Conservation (phyloP, 768 basidiomycete genomes). For the Calocera viscosa region DNA sequence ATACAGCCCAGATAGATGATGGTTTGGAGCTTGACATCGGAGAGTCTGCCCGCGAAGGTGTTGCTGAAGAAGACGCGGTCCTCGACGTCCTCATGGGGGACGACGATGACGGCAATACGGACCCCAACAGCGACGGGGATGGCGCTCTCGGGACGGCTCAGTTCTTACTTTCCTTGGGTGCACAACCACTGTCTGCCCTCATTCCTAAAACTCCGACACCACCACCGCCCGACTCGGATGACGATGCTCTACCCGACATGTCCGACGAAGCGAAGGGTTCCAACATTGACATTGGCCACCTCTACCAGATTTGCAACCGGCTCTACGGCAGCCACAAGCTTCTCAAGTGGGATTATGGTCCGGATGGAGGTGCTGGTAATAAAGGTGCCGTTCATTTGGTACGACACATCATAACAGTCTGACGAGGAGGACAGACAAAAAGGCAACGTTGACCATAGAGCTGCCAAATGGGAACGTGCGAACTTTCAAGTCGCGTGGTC, state of each 20-base stretch:
- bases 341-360: neutral
- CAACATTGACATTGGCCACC: constrained; percentile 7
- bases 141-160: constrained; percentile 34
- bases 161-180: constrained; percentile 44
- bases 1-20: no score
- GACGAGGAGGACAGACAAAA: constrained; percentile 17
- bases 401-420: constrained; percentile 8
- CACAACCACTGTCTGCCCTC: constrained; percentile 38
- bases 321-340: neutral
- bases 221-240: constrained; percentile 16
- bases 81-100: constrained; percentile 44
- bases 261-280: neutral
- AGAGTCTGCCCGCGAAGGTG: no score
- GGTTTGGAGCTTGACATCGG: no score
- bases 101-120: constrained; percentile 25
- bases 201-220: constrained; percentile 42
- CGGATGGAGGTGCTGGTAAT: constrained; percentile 25
- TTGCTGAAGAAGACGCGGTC: constrained; percentile 21
- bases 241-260: neutral
- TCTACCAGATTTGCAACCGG: constrained; percentile 3
- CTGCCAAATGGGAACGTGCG: constrained; percentile 43
- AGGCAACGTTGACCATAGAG: constrained; percentile 32
- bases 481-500: constrained; percentile 40
- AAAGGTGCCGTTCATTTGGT: constrained; percentile 30
- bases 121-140: constrained; percentile 19